Evolutionary conservation across 805 yeast genomes (phyloP).

Genomic region (Lachancea lanzarotensis): DNA sequence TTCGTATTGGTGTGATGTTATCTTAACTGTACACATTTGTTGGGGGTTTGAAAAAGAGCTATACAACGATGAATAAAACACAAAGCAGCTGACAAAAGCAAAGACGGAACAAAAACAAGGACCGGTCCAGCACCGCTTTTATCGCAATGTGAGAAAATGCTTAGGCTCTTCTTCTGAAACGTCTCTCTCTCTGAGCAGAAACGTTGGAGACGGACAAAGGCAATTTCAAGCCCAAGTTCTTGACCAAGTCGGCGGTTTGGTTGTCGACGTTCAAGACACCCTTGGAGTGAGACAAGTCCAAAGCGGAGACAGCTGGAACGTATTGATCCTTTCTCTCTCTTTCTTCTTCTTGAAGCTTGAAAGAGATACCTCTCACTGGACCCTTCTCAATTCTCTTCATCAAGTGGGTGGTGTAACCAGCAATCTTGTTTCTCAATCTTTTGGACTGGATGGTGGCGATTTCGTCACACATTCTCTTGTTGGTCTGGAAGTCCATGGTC

Average conservation of each 20-base stretch:
- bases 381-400: constrained; percentile 99
- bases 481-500: constrained; percentile 98
- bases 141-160: constrained; percentile 9
- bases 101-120: neutral
- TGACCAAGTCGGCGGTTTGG: constrained; percentile 93
- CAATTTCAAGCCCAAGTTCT: constrained; percentile 84
- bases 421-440: constrained; percentile 99
- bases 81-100: neutral
- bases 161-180: constrained; percentile 88
- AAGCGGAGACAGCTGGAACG: constrained; percentile 99
- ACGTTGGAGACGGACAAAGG: constrained; percentile 82
- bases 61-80: constrained; percentile 9
- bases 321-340: constrained; percentile 99
- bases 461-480: constrained; percentile 98
- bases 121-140: neutral
- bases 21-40: constrained; percentile 18
- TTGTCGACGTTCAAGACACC: constrained; percentile 95
- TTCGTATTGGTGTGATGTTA: constrained; percentile 16
- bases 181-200: constrained; percentile 86
- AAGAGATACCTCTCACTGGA: constrained; percentile 99
- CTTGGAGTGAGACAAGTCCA: constrained; percentile 94
- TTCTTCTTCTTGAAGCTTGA: constrained; percentile 99
- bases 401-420: constrained; percentile 99
- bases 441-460: constrained; percentile 98
- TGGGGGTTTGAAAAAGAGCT: constrained; percentile 13